phyloP scores from a whole-genome alignment of 2,329 filamentous ascomycete genomes.

The Venturiaceae sp. region DNA sequence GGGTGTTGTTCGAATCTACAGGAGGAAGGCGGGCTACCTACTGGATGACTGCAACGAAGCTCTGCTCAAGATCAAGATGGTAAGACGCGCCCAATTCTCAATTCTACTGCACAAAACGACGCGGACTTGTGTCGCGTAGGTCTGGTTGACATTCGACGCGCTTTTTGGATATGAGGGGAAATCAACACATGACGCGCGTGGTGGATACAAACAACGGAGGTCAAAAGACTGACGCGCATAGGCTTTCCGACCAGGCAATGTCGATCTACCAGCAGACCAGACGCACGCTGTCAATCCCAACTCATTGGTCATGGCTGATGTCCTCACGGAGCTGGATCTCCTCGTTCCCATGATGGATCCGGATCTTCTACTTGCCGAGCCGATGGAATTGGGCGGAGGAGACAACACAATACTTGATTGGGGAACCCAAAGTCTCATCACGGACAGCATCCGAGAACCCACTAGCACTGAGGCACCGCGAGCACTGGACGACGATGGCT shows the following conservation, averaged over 20 bases:
- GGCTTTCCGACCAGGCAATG: slow-evolving; percentile 94
- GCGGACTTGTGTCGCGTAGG: background rate
- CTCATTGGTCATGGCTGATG: slow-evolving; percentile 80
- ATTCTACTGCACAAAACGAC: background rate
- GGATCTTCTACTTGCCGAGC: slow-evolving; percentile 69
- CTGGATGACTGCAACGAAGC: slow-evolving; percentile 97
- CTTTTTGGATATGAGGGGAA: background rate
- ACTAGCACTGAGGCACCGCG: slow-evolving; percentile 33
- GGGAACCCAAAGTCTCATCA: slow-evolving; percentile 67
- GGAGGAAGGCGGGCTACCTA: slow-evolving; percentile 90
- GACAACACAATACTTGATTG: slow-evolving; percentile 35
- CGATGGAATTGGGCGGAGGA: slow-evolving; percentile 26
- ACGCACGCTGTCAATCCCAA: slow-evolving; percentile 73
- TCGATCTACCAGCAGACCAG: slow-evolving; percentile 76
- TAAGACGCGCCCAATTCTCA: slow-evolving; percentile 28
- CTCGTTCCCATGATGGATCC: slow-evolving; percentile 72
- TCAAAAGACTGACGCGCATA: slow-evolving; percentile 25
- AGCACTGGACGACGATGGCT: slow-evolving; percentile 9
- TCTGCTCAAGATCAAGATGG: slow-evolving; percentile 97
- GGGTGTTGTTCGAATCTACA: slow-evolving; percentile 95
- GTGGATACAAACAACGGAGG: slow-evolving; percentile 14
- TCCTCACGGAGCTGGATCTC: slow-evolving; percentile 85
- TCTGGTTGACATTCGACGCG: background rate
- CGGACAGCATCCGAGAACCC: slow-evolving; percentile 49
- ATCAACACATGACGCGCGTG: slow-evolving; percentile 1